Base-by-base conservation (phyloP, 129 eudicot species). In the Oenanthe sinensis region DNA sequence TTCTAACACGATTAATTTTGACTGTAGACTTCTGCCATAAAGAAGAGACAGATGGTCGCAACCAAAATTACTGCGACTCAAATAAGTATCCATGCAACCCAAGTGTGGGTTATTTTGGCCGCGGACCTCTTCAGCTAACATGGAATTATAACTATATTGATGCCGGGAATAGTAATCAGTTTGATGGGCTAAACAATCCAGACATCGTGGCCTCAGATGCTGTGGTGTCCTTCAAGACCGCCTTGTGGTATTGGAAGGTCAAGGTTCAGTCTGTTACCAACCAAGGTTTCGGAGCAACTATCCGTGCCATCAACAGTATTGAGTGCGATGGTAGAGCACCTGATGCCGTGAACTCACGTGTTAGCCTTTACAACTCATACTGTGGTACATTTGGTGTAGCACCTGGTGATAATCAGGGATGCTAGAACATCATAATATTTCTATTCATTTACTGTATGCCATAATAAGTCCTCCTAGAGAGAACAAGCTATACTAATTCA, bases 211-310 rank as follows among this genome's bases (percentile, higher is more conserved):
- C 87, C 26, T 76, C 62, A 20, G 79, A 84, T 43, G 76, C 68
- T 8, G 65, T 69, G 44, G 46, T 80, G 14, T 80, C 87, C 8
- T 84, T 84, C 77, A 81, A 73, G 44, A 46, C 87, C 11, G 82
- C 84, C 28, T 33, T 84, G 43, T 84, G 87, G 87, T 84, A 19
- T 28, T 84, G 87, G 87, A 81, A 77, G 82, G 62, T 58, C 39
- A 71, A 77, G 1, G 84, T 78, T 46, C 82, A 84, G 45, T 74
- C 67, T 30, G 65, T 75, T 30, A 75, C 55, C 3, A 40, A 9
- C 67, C 78, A 75, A 75, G 78, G 62, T 46, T 75, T 70, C 45
- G 74, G 74, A 19, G 40, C 71, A 10, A 65, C 71, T 4, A 65
- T 63, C 4, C 40, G 71, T 24, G 71, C 75, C 26, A 73, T 74